Evolutionary conservation across 2,329 filamentous ascomycete species (phyloP), one percentile per base, ranked within the genome.

Genomic region (Paraphaeosphaeria minitans): DNA sequence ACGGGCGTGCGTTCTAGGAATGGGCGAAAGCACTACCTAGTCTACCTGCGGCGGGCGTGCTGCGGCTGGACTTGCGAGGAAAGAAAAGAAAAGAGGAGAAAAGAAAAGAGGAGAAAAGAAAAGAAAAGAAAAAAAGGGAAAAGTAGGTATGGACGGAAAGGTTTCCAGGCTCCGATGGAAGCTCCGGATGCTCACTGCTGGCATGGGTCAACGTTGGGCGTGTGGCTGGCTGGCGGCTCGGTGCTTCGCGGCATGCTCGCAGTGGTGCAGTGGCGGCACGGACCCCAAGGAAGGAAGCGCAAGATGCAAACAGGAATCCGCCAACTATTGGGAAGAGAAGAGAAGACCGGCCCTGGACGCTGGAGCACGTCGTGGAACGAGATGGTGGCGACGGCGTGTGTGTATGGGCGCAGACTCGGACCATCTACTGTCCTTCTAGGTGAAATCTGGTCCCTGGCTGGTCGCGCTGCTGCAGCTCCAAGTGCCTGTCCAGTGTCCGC

Each of bases 211-310:
- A 41, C 21, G 21, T 29, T 53, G 37, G 50, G 14, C 21, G 48
- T 35, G 50, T 53, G 35, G 50, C 50, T 53, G 50, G 35, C n/a
- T n/a, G n/a, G n/a, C n/a, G 22, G 31, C 24, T 9, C 24, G 37
- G 14, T 4, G 37, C 37, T 39, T 39, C 37, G 16, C 24, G 50
- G 16, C 33, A 35, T 53, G 24, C 39, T 46, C 37, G 37, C 37
- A 39, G 49, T 52, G 35, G 35, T 42, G 37, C 37, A 39, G 49
- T 52, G 35, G 35, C 31, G 33, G 33, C 49, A 42, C 49, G 49
- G 16, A 21, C 4, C 47, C 19, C 33, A 16, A 41, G 48, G 48
- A 16, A 41, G 48, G 48, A 51, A 39, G 49, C 19, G 33, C 5
- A 3, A 4, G 22, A 21, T 35, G 49, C 49, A 52, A 53, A 33